phyloP scores from a whole-genome alignment of 306 rosid genomes.

The Gillenia trifoliata region DNA sequence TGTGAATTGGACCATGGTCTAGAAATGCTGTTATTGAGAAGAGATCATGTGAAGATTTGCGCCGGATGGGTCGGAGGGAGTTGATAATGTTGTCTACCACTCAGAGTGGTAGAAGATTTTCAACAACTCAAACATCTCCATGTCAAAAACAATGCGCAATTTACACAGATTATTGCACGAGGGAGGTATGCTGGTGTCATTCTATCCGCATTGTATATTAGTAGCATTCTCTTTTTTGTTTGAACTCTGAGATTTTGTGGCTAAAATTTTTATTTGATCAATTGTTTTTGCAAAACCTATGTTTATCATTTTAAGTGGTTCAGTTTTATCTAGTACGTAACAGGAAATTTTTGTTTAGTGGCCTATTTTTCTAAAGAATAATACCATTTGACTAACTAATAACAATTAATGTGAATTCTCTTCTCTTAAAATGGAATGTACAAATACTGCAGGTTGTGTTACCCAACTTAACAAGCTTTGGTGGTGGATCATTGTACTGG shows the following conservation, averaged over 20 bases:
- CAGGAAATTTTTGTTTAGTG: no score
- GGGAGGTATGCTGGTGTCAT: background rate
- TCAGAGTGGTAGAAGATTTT: slow-evolving; percentile 33
- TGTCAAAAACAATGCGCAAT: slow-evolving; percentile 16
- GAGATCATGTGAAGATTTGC: slow-evolving; percentile 30
- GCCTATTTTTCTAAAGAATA: no score
- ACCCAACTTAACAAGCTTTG: slow-evolving; percentile 24
- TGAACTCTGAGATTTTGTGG: no score
- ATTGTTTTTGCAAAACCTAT: no score
- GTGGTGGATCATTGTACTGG: background rate
- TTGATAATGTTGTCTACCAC: slow-evolving; percentile 13
- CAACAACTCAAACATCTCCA: slow-evolving; percentile 34
- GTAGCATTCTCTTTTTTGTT: no score
- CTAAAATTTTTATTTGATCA: no score
- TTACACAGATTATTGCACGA: background rate
- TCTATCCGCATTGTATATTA: no score
- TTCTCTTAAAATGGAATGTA: no score
- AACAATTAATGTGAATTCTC: background rate
- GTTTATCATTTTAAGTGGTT: no score
- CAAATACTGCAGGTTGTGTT: background rate
- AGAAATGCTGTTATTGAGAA: slow-evolving; percentile 24
- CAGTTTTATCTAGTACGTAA: no score
- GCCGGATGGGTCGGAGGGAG: slow-evolving; percentile 34
- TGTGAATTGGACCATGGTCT: slow-evolving; percentile 25
- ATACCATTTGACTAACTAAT: no score